Base-by-base conservation (phyloP, 1,284 basidiomycete species). In the Ceratobasidium sp. region DNA sequence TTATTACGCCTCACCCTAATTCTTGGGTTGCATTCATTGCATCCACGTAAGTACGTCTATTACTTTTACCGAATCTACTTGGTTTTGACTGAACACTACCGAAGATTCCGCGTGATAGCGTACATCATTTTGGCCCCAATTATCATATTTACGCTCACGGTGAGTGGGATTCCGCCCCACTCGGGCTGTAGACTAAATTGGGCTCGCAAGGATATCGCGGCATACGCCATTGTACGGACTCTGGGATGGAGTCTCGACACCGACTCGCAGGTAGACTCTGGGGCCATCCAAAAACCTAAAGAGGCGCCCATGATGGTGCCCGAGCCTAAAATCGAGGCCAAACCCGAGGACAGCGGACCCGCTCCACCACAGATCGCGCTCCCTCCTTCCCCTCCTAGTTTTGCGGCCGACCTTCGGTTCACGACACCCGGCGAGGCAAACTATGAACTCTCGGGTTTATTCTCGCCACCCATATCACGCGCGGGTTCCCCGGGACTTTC, bases 161-260 rank as follows among this genome's bases (percentile, higher is more conserved):
- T 93, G 85, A 65, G 56, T 3, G 49, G 5, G 5, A 19, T 29
- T 15, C 44, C 34, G 13, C 25, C 77, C 52, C 44, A 43, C 19
- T 32, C 69, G 44, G 70, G 29, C 76, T 62, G 29, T 49, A 54
- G 75, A 69, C 44, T 34, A 66, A 29, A 73, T 32, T 7, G 19
- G 17, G 25, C 5, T 37, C 8, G 22, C 46, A 49, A 44, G 92
- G 92, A 94, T 82, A 89, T 94, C 74, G 86, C 89, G 7, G 92
- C 93, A n/a, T 94, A 94, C 80, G 89, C 90, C 74, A 91, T 94
- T 80, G 93, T 91, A n/a, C 90, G 92, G 77, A 94, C 92, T 5
- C 86, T 94, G 61, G 93, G 92, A 37, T 88, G 77, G 87, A 44
- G 43, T n/a, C 64, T 76, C n/a, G 69, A 73, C 49, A 19, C 40